Percentiles rank a stretch among this genome's conserved stretches.
These are phyloP conservation scores for Cyberlindnera subsufficiens DNA, from an alignment of 805 yeast species.

Conservation along the genomic window DNA sequence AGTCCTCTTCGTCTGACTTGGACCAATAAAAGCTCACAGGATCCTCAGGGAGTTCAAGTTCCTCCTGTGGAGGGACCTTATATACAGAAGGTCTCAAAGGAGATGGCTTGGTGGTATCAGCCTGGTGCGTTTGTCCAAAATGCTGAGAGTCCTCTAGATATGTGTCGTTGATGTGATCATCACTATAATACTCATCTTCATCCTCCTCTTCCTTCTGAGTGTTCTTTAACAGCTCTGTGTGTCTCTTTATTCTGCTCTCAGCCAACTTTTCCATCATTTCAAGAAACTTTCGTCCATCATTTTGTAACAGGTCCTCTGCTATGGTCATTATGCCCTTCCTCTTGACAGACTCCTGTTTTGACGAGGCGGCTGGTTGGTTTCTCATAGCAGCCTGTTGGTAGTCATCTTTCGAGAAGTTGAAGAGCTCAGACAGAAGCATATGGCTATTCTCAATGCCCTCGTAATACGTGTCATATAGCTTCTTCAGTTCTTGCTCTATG, in stretches of 20 bases:
- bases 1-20: slow-evolving; percentile 17
- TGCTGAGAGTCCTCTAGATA: slow-evolving; percentile 7
- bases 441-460: slow-evolving; percentile 26
- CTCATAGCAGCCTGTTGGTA: neutral
- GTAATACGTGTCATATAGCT: slow-evolving; percentile 63
- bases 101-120: neutral
- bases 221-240: slow-evolving; percentile 13
- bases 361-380: neutral
- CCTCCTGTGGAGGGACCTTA: slow-evolving; percentile 8
- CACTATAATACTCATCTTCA: slow-evolving; percentile 22
- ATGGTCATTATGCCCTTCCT: slow-evolving; percentile 46
- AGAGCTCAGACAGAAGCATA: slow-evolving; percentile 7
- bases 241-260: slow-evolving; percentile 36
- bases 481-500: slow-evolving; percentile 71
- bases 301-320: slow-evolving; percentile 74
- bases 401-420: slow-evolving; percentile 8
- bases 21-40: slow-evolving; percentile 10
- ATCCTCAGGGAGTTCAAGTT: slow-evolving; percentile 8
- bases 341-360: slow-evolving; percentile 8
- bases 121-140: slow-evolving; percentile 1
- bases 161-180: slow-evolving; percentile 19
- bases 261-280: slow-evolving; percentile 77
- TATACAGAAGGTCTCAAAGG: slow-evolving; percentile 1
- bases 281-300: slow-evolving; percentile 72
- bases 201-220: slow-evolving; percentile 24